phyloP scores from a whole-genome alignment of 257 asterid species.

The Fraxinus quadrangulata region DNA sequence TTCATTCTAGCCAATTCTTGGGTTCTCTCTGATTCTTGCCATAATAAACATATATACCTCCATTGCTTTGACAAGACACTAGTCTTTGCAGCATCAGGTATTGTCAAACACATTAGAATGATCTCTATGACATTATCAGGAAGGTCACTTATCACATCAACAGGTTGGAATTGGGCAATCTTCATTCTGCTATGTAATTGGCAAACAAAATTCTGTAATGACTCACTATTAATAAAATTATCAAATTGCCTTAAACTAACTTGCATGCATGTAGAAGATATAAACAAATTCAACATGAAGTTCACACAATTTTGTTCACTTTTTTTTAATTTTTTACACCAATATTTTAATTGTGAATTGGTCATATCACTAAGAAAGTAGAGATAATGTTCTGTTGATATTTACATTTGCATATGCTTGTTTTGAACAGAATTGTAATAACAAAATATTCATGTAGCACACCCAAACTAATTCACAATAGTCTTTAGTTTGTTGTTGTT shows the following conservation, averaged over 20 bases:
- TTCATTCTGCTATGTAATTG: neutral
- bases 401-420: neutral
- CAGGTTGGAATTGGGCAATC: neutral
- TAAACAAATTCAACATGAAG: neutral
- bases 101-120: constrained; percentile 16
- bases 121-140: neutral
- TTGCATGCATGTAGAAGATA: neutral
- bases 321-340: neutral
- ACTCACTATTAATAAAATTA: neutral
- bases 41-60: constrained; percentile 15
- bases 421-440: neutral
- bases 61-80: constrained; percentile 22
- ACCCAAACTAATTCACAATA: neutral
- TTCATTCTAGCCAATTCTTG: neutral
- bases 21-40: neutral
- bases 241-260: neutral
- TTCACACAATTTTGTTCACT: neutral
- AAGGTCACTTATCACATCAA: constrained; percentile 17
- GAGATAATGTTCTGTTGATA: no score
- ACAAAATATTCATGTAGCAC: neutral
- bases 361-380: no score
- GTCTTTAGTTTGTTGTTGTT: no score
- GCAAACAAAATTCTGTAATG: neutral
- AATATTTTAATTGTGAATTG: neutral
- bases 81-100: constrained; percentile 20